A percentile compares a stretch with the other conserved stretches of the same genome.
phyloP scores from a whole-genome alignment of 1,139 yeast genomes.

The Yamadazyma dushanensis region DNA sequence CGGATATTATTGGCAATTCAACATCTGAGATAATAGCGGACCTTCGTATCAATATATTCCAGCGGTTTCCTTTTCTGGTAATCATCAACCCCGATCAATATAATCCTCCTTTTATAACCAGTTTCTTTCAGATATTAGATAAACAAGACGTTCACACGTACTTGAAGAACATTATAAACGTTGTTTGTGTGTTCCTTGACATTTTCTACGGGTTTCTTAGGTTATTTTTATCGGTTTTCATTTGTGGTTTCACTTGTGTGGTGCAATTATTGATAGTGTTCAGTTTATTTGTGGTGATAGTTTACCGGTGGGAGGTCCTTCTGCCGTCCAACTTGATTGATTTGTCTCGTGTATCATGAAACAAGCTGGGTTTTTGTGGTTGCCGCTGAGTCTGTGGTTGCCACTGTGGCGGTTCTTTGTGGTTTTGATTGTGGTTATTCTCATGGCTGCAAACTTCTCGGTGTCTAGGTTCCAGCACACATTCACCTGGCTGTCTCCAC shows the following conservation, averaged over 20 bases:
- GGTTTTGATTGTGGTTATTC: constrained; percentile 1
- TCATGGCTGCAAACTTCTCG: not conserved
- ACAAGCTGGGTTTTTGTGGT: too few species aligned
- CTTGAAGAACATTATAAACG: constrained; percentile 5
- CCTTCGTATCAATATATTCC: constrained; percentile 16
- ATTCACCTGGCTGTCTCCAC: not conserved
- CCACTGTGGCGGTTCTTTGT: constrained; percentile 6
- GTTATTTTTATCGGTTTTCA: constrained; percentile 10
- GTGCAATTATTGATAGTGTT: constrained; percentile 10
- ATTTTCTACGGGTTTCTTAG: constrained; percentile 16
- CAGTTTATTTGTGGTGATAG: constrained; percentile 6
- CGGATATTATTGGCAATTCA: constrained; percentile 2
- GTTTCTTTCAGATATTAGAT: constrained; percentile 9
- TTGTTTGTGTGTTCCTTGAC: constrained; percentile 13
- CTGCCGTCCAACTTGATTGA: constrained; percentile 5
- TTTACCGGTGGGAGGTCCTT: constrained; percentile 14
- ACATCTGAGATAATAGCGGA: constrained; percentile 11
- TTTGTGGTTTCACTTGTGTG: constrained; percentile 10
- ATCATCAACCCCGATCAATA: constrained; percentile 26
- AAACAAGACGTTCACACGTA: not conserved
- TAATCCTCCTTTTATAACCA: constrained; percentile 29
- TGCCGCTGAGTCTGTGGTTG: not conserved
- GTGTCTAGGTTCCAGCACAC: not conserved
- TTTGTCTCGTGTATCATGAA: constrained; percentile 8
- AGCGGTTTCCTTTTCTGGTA: constrained; percentile 20